Percentiles rank a stretch among this genome's conserved stretches.
These are phyloP conservation scores for Collybia sordida DNA, from an alignment of 768 basidiomycete species.

Conservation along the genomic window DNA sequence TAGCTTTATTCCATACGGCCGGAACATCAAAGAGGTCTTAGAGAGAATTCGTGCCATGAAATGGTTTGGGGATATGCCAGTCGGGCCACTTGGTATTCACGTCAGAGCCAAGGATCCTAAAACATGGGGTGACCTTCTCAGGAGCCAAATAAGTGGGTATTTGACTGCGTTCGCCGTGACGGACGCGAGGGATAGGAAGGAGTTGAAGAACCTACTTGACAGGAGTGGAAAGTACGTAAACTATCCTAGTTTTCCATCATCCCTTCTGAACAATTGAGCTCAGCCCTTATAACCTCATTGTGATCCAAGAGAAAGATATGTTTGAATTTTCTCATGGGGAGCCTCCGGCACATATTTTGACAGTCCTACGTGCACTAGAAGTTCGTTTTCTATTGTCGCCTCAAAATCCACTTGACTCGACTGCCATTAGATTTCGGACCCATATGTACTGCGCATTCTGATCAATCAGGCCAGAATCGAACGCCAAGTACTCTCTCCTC, in stretches of 20 bases:
- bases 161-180: conserved; percentile 78
- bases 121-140: conserved; percentile 66
- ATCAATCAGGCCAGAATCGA: conserved; percentile 80
- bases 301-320: conserved; percentile 68
- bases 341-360: conserved; percentile 58
- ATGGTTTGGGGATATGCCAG: conserved; percentile 67
- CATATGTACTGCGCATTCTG: conserved; percentile 74
- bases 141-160: conserved; percentile 52
- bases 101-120: conserved; percentile 71
- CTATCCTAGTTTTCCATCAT: background rate
- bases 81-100: conserved; percentile 79
- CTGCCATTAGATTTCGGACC: conserved; percentile 63
- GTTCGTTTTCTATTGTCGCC: conserved; percentile 41
- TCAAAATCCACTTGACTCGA: conserved; percentile 5
- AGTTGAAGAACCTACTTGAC: conserved; percentile 56
- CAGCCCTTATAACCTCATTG: conserved; percentile 51
- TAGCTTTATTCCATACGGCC: conserved; percentile 60
- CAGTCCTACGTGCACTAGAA: conserved; percentile 79
- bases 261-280: background rate
- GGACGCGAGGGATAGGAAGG: conserved; percentile 57
- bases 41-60: conserved; percentile 44
- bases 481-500: conserved; percentile 59
- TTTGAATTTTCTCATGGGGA: conserved; percentile 84
- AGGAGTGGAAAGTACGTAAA: conserved; percentile 62
- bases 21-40: conserved; percentile 57